Evolutionary conservation across 2,329 filamentous ascomycete species (phyloP).

Genomic region (Aureobasidium subglaciale): DNA sequence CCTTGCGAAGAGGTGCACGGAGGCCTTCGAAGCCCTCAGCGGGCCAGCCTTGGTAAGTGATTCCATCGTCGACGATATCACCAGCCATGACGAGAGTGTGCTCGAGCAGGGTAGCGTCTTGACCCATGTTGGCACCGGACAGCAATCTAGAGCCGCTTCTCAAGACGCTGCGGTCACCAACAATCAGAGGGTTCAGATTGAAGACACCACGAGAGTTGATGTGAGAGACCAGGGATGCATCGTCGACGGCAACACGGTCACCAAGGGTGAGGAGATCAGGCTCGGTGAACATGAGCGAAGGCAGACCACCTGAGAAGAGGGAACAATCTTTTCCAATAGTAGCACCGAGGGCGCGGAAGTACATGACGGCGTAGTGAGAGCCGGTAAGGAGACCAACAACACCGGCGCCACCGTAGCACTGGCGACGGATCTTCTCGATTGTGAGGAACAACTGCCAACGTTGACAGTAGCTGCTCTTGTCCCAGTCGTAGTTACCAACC

Average conservation of each 20-base stretch:
- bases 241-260: slow-evolving; percentile 48
- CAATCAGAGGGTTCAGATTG: slow-evolving; percentile 45
- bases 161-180: slow-evolving; percentile 48
- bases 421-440: slow-evolving; percentile 44
- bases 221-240: slow-evolving; percentile 50
- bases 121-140: slow-evolving; percentile 47
- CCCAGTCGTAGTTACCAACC: slow-evolving; percentile 52
- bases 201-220: slow-evolving; percentile 53
- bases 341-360: slow-evolving; percentile 49
- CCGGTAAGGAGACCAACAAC: slow-evolving; percentile 49
- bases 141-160: slow-evolving; percentile 47
- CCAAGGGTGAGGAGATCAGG: slow-evolving; percentile 50
- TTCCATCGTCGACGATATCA: slow-evolving; percentile 46
- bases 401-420: slow-evolving; percentile 45
- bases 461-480: slow-evolving; percentile 50
- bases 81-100: slow-evolving; percentile 53
- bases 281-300: slow-evolving; percentile 50
- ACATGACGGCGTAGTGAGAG: slow-evolving; percentile 46
- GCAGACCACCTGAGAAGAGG: slow-evolving; percentile 47
- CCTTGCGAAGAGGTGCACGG: slow-evolving; percentile 6
- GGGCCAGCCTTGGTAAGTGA: slow-evolving; percentile 51
- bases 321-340: slow-evolving; percentile 49
- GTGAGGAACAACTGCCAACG: slow-evolving; percentile 51
- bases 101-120: slow-evolving; percentile 48
- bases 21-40: slow-evolving; percentile 33